phyloP scores from a whole-genome alignment of 2,329 filamentous ascomycete species.

The Exutisphaerella laricina region DNA sequence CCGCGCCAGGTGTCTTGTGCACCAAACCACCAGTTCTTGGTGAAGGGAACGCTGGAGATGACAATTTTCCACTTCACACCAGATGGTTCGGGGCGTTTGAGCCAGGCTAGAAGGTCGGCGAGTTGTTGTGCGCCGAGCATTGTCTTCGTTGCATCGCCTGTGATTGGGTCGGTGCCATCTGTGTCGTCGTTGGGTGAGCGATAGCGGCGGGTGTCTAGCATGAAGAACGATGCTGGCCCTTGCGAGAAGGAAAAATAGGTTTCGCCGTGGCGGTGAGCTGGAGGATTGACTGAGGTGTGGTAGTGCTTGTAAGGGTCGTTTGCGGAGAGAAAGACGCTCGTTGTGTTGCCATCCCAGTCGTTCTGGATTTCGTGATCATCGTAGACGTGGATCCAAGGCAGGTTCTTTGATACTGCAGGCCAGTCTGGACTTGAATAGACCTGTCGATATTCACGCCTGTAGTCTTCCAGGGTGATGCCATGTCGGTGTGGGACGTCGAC shows the following conservation, averaged over 20 bases:
- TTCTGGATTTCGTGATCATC: conserved; percentile 97
- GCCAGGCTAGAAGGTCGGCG: conserved; percentile 70
- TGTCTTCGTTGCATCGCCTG: conserved; percentile 54
- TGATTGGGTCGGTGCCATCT: conserved; percentile 53
- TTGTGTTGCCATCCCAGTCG: conserved; percentile 80
- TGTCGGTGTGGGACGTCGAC: conserved; percentile 80
- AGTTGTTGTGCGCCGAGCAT: conserved; percentile 83
- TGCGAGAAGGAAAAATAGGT: conserved; percentile 89
- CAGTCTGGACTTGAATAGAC: conserved; percentile 96
- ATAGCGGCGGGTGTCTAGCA: conserved; percentile 86
- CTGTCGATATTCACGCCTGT: conserved; percentile 85
- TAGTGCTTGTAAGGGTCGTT: conserved; percentile 83
- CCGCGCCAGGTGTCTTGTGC: conserved; percentile 90
- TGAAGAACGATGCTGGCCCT: conserved; percentile 88
- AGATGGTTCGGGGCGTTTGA: conserved; percentile 63
- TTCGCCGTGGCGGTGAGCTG: conserved; percentile 52
- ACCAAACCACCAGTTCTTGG: conserved; percentile 93
- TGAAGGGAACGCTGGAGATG: conserved; percentile 86
- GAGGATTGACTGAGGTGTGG: conserved; percentile 79
- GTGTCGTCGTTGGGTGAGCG: conserved; percentile 61
- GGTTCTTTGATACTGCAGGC: conserved; percentile 63
- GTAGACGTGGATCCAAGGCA: conserved; percentile 97
- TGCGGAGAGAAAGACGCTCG: conserved; percentile 71
- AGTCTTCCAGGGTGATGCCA: conserved; percentile 66
- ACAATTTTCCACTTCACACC: conserved; percentile 93